Conservation (phyloP, 169 alveolate genomes). For the Miamiensis avidus region DNA sequence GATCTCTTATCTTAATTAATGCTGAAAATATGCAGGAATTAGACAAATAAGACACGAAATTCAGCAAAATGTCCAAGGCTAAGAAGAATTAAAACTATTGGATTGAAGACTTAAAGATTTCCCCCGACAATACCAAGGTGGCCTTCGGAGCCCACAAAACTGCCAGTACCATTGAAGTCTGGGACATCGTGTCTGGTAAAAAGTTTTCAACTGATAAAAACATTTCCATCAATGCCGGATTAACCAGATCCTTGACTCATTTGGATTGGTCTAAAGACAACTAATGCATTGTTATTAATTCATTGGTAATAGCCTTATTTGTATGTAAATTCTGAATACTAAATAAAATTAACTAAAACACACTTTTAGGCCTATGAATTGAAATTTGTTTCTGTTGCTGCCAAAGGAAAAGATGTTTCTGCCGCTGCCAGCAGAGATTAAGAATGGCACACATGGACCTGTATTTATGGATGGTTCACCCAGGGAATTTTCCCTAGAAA, state of each 20-base stretch:
- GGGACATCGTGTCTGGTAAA: constrained; percentile 36
- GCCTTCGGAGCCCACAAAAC: constrained; percentile 91
- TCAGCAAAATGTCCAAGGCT: constrained; percentile 41
- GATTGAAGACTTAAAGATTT: constrained; percentile 84
- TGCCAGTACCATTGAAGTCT: constrained; percentile 67
- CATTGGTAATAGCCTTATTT: too few relatives aligned
- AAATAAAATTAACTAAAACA: too few relatives aligned
- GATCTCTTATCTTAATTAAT: constrained; percentile 56
- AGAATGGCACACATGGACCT: constrained; percentile 84
- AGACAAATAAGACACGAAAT: constrained; percentile 50
- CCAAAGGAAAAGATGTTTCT: constrained; percentile 52
- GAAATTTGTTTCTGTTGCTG: constrained; percentile 66
- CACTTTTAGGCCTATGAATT: constrained; percentile 87
- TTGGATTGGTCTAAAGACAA: constrained; percentile 85
- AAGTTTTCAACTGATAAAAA: constrained; percentile 2
- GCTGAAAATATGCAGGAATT: constrained; percentile 46
- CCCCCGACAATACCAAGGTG: constrained; percentile 65
- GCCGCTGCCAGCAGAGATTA: constrained; percentile 70
- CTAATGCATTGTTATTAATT: constrained; percentile 64
- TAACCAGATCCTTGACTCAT: constrained; percentile 80
- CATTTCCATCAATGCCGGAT: constrained; percentile 66
- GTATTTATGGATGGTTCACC: constrained; percentile 82
- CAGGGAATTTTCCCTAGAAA: constrained; percentile 77
- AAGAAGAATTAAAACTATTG: constrained; percentile 51
- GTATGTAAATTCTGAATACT: too few relatives aligned